Evolutionary conservation across 257 asterid species (phyloP).

Genomic region (Solanum pimpinellifolium): DNA sequence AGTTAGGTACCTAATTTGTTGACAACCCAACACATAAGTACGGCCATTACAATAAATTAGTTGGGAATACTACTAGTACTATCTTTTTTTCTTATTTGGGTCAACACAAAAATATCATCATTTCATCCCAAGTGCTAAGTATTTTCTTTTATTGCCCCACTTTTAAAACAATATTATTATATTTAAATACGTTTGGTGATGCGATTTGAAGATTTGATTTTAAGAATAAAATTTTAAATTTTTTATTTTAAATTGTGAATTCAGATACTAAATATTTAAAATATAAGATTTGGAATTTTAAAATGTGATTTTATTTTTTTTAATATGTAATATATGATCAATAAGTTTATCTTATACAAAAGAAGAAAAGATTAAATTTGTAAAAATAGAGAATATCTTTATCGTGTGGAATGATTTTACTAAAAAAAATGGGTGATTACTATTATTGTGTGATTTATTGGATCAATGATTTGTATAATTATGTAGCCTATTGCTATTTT

Average conservation of each 20-base stretch:
- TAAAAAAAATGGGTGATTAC: too few species aligned
- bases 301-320: background rate
- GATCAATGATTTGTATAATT: background rate
- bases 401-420: too few species aligned
- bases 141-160: background rate
- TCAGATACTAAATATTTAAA: too few species aligned
- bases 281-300: background rate
- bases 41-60: slow-evolving; percentile 28
- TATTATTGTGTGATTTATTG: background rate
- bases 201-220: too few species aligned
- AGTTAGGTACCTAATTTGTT: slow-evolving; percentile 7
- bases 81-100: background rate
- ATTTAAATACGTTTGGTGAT: too few species aligned
- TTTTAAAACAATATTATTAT: background rate
- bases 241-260: too few species aligned
- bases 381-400: too few species aligned
- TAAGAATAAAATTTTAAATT: too few species aligned
- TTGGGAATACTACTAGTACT: background rate
- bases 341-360: background rate
- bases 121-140: background rate
- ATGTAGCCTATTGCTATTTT: background rate
- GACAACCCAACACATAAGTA: slow-evolving; percentile 37
- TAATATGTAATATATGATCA: background rate
- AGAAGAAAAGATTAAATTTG: too few species aligned
- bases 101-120: background rate